Percentiles rank a stretch among this genome's conserved stretches.
These are phyloP conservation scores for Lentinula boryana DNA, from an alignment of 768 basidiomycete species.

Conservation along the genomic window DNA sequence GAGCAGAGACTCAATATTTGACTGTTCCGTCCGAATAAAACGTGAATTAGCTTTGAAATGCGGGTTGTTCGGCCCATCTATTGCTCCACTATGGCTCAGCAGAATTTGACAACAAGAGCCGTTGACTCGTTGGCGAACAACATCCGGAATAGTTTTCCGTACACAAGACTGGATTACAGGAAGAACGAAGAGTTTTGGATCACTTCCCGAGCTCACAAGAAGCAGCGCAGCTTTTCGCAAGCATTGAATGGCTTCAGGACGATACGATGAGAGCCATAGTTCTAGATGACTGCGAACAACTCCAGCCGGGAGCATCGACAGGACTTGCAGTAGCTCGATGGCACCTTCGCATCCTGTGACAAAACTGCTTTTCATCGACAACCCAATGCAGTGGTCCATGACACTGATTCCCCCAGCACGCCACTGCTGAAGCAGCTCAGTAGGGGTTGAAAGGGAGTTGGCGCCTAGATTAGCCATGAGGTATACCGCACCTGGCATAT, in stretches of 20 bases:
- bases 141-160: neutral
- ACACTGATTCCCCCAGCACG: neutral
- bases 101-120: neutral
- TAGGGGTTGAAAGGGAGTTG: neutral
- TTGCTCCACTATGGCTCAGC: neutral
- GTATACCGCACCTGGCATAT: constrained; percentile 26
- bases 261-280: neutral
- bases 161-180: neutral
- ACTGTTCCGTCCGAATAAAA: neutral
- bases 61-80: neutral
- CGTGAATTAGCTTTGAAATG: neutral
- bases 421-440: neutral
- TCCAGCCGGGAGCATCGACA: neutral
- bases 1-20: constrained; percentile 1
- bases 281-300: neutral
- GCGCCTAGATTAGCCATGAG: constrained; percentile 22
- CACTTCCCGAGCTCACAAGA: neutral
- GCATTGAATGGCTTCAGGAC: neutral
- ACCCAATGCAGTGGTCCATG: neutral
- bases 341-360: neutral
- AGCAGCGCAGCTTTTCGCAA: neutral
- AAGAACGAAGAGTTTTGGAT: neutral
- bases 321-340: neutral
- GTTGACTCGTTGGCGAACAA: neutral
- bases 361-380: neutral